Evolutionary conservation across 306 rosid genomes (phyloP).

Genomic region (Pyrus pyrifolia): DNA sequence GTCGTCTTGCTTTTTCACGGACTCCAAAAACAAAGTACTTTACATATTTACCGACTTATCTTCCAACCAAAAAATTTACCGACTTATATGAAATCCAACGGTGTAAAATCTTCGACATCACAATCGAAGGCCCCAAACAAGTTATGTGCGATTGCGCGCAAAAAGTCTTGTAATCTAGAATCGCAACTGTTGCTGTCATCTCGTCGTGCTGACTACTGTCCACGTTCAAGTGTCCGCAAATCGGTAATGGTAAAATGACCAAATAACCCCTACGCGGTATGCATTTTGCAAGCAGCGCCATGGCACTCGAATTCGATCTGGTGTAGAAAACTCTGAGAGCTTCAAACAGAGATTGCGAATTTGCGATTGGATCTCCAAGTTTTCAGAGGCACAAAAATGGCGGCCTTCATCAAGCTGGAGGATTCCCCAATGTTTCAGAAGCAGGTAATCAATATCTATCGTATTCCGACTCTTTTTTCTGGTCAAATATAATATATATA

Average conservation of each 20-base stretch:
- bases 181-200: not conserved
- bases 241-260: not conserved
- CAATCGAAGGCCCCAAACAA: not conserved
- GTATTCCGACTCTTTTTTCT: no score
- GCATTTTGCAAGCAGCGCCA: not conserved
- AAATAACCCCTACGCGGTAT: not conserved
- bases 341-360: not conserved
- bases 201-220: not conserved
- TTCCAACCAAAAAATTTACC: not conserved
- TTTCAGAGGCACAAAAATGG: conserved; percentile 35
- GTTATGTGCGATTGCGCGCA: not conserved
- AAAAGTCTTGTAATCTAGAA: not conserved
- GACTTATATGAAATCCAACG: not conserved
- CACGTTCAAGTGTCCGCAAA: not conserved
- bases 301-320: conserved; percentile 8
- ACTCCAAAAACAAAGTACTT: not conserved
- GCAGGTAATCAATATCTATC: conserved; percentile 41
- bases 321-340: not conserved
- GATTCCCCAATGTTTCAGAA: conserved; percentile 98
- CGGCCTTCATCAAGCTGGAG: conserved; percentile 78
- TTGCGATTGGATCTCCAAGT: not conserved
- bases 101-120: not conserved
- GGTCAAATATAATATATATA: no score
- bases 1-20: not conserved
- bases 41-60: not conserved